Base-by-base conservation (phyloP, 1,284 basidiomycete genomes). In the Cryptococcus sp. region DNA sequence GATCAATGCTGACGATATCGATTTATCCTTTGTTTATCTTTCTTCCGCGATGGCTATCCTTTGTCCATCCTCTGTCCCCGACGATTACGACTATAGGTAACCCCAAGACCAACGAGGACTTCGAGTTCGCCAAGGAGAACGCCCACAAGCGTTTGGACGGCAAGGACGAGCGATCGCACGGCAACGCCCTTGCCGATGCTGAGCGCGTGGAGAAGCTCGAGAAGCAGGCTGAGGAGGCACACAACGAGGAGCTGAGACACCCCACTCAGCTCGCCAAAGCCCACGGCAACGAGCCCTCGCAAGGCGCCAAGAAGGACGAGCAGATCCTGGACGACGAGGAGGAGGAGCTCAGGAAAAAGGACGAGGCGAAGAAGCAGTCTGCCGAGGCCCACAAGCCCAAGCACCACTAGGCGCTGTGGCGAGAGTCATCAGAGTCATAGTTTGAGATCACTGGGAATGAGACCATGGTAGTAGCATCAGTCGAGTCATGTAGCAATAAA, bases 241-340 rank as follows among this genome's bases (percentile, higher is more conserved):
- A 66, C 53, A 60, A 58, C n/a, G 58, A 67, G 38, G 59, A 58
- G 11, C 45, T 59, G 25, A 53, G 60, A 39, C 65, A 74, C 61
- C 72, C 72, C n/a, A 74, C 72, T 11, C 62, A 54, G 40, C 31
- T 63, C n/a, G 72, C 72, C 15, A 38, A 38, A n/a, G 58, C 60
- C 17, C 72, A 74, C 61, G 72, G 72, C 15, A 74, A 74, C 60
- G 69, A 71, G 60, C 72, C 72, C 3, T 61, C 56, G 15, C 45
- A 61, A 27, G 72, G 72, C 17, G 72, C 72, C 41, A 67, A 69
- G 57, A 69, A 65, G 55, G 72, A 74, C 60, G 62, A 69, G 60
- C 51, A 70, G 62, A 54, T 74, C 40, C 23, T 67, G 16, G 60
- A 71, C 17, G 72, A 74, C 31, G 72, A 74, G 42, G 69, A 69